These are phyloP conservation scores for Fraxinus dipetala DNA, from an alignment of 305 asterid species.

Conservation along the genomic window DNA sequence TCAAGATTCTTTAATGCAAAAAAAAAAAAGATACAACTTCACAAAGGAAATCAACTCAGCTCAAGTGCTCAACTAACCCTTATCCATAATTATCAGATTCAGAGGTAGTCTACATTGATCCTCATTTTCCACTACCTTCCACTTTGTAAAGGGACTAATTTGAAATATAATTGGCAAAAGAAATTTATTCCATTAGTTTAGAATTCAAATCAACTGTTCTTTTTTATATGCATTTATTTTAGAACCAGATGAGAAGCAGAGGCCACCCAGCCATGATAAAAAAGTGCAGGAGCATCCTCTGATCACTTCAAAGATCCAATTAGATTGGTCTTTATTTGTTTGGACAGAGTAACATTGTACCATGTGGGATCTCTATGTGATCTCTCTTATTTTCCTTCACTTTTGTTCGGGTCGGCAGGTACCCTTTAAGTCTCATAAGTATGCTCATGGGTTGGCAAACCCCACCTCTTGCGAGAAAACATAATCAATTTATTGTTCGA, in stretches of 20 bases:
- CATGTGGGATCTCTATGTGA: background rate
- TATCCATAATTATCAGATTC: background rate
- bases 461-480: background rate
- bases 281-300: background rate
- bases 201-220: background rate
- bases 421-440: background rate
- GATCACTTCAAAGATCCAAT: background rate
- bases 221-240: background rate
- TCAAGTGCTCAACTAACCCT: background rate
- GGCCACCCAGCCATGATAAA: background rate
- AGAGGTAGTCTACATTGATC: background rate
- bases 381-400: background rate
- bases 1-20: constrained; percentile 3
- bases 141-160: constrained; percentile 4
- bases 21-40: background rate
- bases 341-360: background rate
- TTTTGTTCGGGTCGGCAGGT: background rate
- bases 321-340: background rate
- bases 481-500: background rate
- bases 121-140: background rate
- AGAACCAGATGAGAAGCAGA: background rate
- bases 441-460: background rate
- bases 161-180: constrained; percentile 3
- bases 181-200: background rate
- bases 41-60: background rate